These are phyloP conservation scores for Colletotrichum chlorophyti DNA, from an alignment of 2,329 filamentous ascomycete genomes.

Conservation along the genomic window DNA sequence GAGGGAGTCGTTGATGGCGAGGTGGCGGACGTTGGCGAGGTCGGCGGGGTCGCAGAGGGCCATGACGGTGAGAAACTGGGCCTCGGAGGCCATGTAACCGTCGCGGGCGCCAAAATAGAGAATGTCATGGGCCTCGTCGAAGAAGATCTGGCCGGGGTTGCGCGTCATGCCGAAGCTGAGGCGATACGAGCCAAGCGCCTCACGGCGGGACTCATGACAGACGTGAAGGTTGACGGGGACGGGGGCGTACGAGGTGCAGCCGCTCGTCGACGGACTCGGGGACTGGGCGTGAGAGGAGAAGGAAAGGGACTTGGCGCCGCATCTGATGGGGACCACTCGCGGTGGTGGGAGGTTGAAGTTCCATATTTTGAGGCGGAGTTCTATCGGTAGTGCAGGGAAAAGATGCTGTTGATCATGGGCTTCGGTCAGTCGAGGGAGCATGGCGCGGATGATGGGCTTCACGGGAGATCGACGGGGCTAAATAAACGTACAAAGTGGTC, in stretches of 20 bases:
- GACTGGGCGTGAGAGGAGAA: constrained; percentile 9
- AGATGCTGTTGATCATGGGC: constrained; percentile 40
- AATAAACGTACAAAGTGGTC: constrained; percentile 28
- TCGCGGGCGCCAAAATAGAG: constrained; percentile 54
- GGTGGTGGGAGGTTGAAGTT: constrained; percentile 48
- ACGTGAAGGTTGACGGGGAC: constrained; percentile 53
- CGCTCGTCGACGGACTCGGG: constrained; percentile 32
- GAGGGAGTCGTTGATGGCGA: constrained; percentile 54
- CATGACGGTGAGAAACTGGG: constrained; percentile 53
- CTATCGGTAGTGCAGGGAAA: constrained; percentile 51
- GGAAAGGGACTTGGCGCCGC: constrained; percentile 41
- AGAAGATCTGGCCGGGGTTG: constrained; percentile 48
- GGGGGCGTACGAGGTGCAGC: constrained; percentile 49
- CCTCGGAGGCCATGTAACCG: constrained; percentile 52
- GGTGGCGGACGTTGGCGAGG: constrained; percentile 45
- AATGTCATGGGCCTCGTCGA: constrained; percentile 49
- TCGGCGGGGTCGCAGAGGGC: constrained; percentile 48
- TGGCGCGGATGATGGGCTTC: not conserved
- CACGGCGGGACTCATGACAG: constrained; percentile 53
- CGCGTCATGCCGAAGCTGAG: constrained; percentile 50
- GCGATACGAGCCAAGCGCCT: constrained; percentile 49
- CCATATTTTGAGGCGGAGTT: constrained; percentile 57
- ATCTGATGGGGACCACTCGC: constrained; percentile 52
- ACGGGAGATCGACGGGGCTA: constrained; percentile 23
- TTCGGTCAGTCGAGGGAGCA: constrained; percentile 8